phyloP scores from a whole-genome alignment of 169 alveolate species.

The Eimeria falciformis region DNA sequence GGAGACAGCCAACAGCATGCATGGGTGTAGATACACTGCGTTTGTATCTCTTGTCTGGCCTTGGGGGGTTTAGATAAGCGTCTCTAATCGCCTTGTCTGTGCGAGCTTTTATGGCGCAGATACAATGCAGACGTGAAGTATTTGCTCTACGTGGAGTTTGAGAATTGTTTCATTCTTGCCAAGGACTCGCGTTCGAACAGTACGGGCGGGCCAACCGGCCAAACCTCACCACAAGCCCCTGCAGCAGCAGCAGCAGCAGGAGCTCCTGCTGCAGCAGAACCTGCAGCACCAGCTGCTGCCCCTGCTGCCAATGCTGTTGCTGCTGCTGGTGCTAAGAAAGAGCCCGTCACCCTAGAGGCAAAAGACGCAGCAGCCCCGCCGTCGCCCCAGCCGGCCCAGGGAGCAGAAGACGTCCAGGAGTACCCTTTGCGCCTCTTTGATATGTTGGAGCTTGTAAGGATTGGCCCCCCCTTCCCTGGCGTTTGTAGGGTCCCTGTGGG shows the following conservation, averaged over 20 bases:
- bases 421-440: background rate
- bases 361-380: background rate
- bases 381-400: background rate
- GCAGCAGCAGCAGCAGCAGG: background rate
- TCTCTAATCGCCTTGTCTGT: too few relatives aligned
- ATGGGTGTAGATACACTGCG: too few relatives aligned
- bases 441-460: background rate
- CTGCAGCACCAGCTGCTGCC: background rate
- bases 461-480: too few relatives aligned
- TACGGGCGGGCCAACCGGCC: background rate
- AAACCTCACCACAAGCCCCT: background rate
- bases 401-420: background rate
- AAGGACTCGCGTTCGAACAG: background rate
- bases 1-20: too few relatives aligned
- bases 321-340: background rate
- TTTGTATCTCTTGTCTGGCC: too few relatives aligned
- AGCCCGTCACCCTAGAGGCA: background rate
- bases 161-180: background rate
- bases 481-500: too few relatives aligned
- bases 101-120: background rate
- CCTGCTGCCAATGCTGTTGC: background rate
- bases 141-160: background rate
- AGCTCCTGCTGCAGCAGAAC: background rate
- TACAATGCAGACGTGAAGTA: background rate
- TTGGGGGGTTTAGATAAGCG: too few relatives aligned